Conservation (phyloP, 2,329 filamentous ascomycete genomes). For the Diaporthe citrichinensis region DNA sequence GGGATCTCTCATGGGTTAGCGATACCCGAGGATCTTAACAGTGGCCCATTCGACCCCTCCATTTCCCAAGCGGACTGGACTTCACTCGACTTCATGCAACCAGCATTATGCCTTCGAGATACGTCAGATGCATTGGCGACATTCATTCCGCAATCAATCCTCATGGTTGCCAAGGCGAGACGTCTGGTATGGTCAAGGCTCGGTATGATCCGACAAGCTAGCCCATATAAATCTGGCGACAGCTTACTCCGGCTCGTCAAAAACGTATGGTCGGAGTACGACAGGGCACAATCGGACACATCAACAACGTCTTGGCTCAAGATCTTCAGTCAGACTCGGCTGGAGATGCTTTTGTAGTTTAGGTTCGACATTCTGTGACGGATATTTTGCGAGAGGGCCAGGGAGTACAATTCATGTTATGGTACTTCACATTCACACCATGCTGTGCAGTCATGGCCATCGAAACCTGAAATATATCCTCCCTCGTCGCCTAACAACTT, state of each 20-base stretch:
- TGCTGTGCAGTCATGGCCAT: no score
- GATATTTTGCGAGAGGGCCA: neutral
- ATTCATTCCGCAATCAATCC: neutral
- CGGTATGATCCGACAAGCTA: neutral
- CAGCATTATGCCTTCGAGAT: neutral
- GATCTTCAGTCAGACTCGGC: neutral
- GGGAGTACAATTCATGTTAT: neutral
- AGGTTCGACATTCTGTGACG: neutral
- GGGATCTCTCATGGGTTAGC: rapidly evolving
- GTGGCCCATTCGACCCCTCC: neutral
- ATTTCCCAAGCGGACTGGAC: neutral
- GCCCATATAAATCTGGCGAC: neutral
- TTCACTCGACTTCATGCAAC: neutral
- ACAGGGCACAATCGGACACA: neutral
- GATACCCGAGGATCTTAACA: neutral
- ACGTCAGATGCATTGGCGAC: neutral
- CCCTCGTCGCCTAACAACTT: neutral
- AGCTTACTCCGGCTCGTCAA: neutral
- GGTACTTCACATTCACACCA: neutral
- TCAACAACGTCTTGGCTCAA: neutral
- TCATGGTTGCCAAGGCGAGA: neutral
- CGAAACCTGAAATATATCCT: no score
- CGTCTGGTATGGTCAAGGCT: neutral
- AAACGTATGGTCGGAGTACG: neutral
- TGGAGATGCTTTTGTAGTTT: neutral